Evolutionary conservation across 1,284 basidiomycete genomes (phyloP), one percentile per base, ranked within the genome.

Genomic region (Cronartium quercuum): DNA sequence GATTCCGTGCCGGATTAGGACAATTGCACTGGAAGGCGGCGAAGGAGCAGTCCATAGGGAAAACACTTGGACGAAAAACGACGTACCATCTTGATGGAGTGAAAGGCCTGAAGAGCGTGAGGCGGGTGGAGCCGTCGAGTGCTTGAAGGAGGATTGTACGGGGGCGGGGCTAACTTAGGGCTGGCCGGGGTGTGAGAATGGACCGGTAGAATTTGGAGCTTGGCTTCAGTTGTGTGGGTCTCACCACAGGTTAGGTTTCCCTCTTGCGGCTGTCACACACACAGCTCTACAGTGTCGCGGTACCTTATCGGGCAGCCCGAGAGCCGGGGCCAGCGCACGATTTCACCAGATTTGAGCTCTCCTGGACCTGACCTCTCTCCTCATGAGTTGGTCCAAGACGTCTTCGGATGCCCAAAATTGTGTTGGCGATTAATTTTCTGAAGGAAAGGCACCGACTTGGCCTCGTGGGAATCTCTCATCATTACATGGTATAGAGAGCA

Each of bases 61-160:
- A 21, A 55, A 7, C n/a, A 21, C 6, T 55, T 4, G 51, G n/a
- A 21, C 18, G 51, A 29, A 21, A 55, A 15, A 55, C 18, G 51
- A 55, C 51, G n/a, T 55, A 55, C 51, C 51, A 55, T 55, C 51
- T 55, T 55, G 51, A n/a, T 29, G 51, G 29, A n/a, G n/a, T 55
- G 51, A 55, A 55, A 55, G 51, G n/a, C 51, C 29, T n/a, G 29
- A 55, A n/a, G 51, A 29, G 51, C 7, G 29, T 55, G 18, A 29
- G 12, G n/a, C 51, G 51, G 18, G 51, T 29, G 51, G 18, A 21
- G n/a, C 7, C 6, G 51, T 55, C 51, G 51, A 21, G 13, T n/a
- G 51, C 51, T 55, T 55, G 51, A 55, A 55, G 51, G n/a, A 55
- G 51, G n/a, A 21, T 10, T n/a, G 15, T 21, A 21, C 51, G 7